Conservation (phyloP, 2,329 filamentous ascomycete species). For the Rhynchosporium graminicola region DNA sequence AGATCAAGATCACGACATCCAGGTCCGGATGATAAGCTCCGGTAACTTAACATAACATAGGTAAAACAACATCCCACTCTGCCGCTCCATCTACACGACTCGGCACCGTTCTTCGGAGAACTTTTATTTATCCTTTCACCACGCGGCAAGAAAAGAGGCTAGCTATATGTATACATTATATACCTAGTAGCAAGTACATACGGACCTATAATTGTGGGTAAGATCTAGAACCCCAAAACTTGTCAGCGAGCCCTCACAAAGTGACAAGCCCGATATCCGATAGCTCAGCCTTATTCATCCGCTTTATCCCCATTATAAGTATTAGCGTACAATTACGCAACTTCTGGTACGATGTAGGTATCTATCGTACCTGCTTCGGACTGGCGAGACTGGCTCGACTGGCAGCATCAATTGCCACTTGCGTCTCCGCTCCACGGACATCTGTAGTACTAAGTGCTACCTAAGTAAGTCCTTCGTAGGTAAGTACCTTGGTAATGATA, state of each 20-base stretch:
- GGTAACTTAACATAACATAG: neutral
- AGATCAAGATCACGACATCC: neutral
- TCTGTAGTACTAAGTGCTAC: neutral
- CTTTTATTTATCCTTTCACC: no score
- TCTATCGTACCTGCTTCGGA: neutral
- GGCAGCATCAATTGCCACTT: neutral
- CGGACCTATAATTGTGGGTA: neutral
- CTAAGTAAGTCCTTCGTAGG: no score
- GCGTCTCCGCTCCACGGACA: conserved; percentile 8
- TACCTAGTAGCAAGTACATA: neutral
- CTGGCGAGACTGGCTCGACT: neutral
- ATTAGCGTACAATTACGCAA: neutral
- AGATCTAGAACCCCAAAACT: neutral
- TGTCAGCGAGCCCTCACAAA: neutral
- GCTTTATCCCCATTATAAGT: neutral
- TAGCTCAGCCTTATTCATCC: conserved; percentile 6
- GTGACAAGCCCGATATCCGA: neutral
- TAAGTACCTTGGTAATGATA: no score
- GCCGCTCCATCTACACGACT: conserved; percentile 7
- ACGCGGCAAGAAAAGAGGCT: no score
- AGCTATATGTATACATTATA: no score
- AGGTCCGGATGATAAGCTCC: neutral
- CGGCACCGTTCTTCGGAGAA: neutral
- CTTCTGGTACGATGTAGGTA: neutral
- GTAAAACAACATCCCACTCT: conserved; percentile 7